Evolutionary conservation across 129 eudicot species (phyloP), one percentile per base, ranked within the genome.

Genomic region (Pittosporum tobira): DNA sequence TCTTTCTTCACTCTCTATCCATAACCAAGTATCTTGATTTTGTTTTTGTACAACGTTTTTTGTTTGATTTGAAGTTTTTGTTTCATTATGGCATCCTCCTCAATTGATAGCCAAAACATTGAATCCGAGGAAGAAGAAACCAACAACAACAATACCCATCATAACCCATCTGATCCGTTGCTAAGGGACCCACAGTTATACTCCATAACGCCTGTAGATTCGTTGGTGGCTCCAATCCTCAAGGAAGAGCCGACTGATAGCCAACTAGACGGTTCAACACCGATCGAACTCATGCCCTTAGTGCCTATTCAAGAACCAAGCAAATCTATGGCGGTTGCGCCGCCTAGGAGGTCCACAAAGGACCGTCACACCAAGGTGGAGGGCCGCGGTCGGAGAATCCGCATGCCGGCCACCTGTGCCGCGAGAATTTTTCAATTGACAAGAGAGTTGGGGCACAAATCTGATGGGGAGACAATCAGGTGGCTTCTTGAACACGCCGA

Each of bases 281-380:
- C 75, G 6, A n/a, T 72, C 1, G 75, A 51, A 10, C 28, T 70
- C 21, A 64, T 59, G 13, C 72, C 87, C 18, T 20, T 70, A 20
- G 67, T 48, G 13, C 69, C 80, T 8, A 23, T 46, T 25, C 24
- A 26, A 13, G 56, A 34, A 15, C 3, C 43, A 3, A 31, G 27
- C 3, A 46, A 63, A 15, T 42, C 69, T 19, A 8, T 61, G 54
- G 62, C 48, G 59, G 59, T 47, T 67, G 66, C 68, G 56, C 62
- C 73, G 63, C 74, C 77, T 27, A 74, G 81, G 59, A 61, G 87
- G 68, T 59, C 80, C 5, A 66, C 83, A 0, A 88, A 84, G 70
- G 97, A 88, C 73, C 83, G 97, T 1, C 96, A 88, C 55, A 78
- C 96, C 2, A 88, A 88, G 70, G 96, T 88, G 12, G 96, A 88